Conservation (phyloP, 1,284 basidiomycete genomes). For the Moesziomyces sp. region DNA sequence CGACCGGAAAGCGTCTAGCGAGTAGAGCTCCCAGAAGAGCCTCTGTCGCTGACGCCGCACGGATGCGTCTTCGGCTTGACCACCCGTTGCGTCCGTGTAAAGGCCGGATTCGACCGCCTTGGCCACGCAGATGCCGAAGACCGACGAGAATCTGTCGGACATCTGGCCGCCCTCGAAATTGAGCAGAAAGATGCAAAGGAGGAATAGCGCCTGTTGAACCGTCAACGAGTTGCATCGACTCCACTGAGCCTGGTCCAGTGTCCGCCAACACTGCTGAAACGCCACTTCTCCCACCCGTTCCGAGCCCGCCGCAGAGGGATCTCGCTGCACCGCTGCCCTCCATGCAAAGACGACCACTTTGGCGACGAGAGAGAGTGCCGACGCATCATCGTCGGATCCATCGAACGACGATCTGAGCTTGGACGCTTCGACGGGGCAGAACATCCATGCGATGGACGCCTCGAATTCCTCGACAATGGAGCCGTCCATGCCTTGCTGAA, state of each 20-base stretch:
- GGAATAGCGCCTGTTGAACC: conserved; percentile 2
- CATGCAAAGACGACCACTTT: conserved; percentile 11
- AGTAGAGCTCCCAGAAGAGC: conserved; percentile 31
- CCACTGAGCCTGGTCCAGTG: conserved; percentile 11
- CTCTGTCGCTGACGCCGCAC: conserved; percentile 3
- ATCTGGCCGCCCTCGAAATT: conserved; percentile 10
- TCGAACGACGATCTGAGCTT: conserved; percentile 2
- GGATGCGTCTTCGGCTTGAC: conserved; percentile 3
- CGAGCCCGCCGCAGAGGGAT: not conserved
- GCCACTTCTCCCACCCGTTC: conserved; percentile 7
- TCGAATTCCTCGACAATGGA: conserved; percentile 1
- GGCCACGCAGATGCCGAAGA: conserved; percentile 9
- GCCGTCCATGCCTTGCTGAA: conserved; percentile 7
- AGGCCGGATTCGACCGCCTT: conserved; percentile 10
- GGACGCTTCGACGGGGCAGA: conserved; percentile 4
- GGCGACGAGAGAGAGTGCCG: conserved; percentile 5
- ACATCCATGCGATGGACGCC: conserved; percentile 9
- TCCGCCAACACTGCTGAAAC: conserved; percentile 9
- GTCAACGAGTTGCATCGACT: conserved; percentile 2
- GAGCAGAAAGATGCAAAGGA: conserved; percentile 12
- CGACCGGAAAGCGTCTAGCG: conserved; percentile 17
- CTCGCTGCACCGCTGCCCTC: conserved; percentile 1
- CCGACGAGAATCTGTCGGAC: conserved; percentile 11
- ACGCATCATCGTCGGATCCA: not conserved
- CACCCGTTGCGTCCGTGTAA: conserved; percentile 6